These are phyloP conservation scores for Lasiodiplodia theobromae DNA, from an alignment of 2,329 filamentous ascomycete genomes.

Conservation along the genomic window DNA sequence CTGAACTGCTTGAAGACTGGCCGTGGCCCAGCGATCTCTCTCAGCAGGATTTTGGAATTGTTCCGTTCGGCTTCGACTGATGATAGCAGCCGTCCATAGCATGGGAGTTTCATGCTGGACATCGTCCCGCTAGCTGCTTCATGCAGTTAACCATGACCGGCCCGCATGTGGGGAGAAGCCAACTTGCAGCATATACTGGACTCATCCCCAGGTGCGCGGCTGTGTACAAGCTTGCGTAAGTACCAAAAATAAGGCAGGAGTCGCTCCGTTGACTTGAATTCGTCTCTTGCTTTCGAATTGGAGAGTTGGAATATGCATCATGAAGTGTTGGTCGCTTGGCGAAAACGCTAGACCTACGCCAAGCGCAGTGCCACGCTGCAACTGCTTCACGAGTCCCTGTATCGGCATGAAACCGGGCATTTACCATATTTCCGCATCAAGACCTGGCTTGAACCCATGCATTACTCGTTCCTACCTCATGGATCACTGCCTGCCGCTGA, in stretches of 20 bases:
- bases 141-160: neutral
- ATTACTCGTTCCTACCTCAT: neutral
- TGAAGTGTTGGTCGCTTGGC: neutral
- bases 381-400: neutral
- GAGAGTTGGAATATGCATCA: neutral
- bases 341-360: neutral
- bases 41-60: constrained; percentile 27
- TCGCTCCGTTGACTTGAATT: neutral
- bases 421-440: neutral
- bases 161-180: neutral
- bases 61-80: constrained; percentile 23
- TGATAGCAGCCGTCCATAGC: neutral
- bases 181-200: neutral
- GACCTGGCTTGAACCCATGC: neutral
- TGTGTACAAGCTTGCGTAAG: constrained; percentile 11
- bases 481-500: neutral
- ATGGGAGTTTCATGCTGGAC: too few species aligned
- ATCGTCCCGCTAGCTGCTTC: neutral
- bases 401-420: neutral
- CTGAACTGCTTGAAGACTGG: constrained; percentile 51
- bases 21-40: constrained; percentile 42
- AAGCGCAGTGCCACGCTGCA: neutral
- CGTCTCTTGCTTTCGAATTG: neutral
- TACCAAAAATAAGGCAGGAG: neutral
- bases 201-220: neutral